Conservation (phyloP, 2,329 filamentous ascomycete species). For the Ascochyta fabae region DNA sequence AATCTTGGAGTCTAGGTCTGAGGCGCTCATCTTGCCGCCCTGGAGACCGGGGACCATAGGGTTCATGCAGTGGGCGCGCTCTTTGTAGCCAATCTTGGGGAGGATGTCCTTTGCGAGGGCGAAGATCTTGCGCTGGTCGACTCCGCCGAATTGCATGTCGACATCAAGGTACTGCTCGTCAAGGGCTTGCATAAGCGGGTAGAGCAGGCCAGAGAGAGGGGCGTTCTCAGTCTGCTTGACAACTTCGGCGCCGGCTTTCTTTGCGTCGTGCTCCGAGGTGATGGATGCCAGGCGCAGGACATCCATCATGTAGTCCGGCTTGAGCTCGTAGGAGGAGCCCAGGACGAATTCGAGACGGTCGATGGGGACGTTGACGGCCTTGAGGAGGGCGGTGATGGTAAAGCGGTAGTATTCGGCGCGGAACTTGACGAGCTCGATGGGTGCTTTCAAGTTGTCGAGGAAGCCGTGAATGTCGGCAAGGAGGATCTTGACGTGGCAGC, state of each 20-base stretch:
- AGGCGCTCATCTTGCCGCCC: constrained; percentile 80
- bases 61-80: constrained; percentile 76
- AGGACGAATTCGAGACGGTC: constrained; percentile 82
- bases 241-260: constrained; percentile 89
- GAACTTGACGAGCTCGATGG: constrained; percentile 83
- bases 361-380: constrained; percentile 78
- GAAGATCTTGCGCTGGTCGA: constrained; percentile 90
- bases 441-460: constrained; percentile 84
- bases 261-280: constrained; percentile 79
- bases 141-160: constrained; percentile 80
- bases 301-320: constrained; percentile 80
- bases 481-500: constrained; percentile 80
- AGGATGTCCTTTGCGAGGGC: constrained; percentile 83
- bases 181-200: constrained; percentile 86
- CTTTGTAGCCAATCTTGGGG: constrained; percentile 83
- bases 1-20: constrained; percentile 82
- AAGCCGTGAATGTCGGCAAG: constrained; percentile 72
- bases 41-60: constrained; percentile 86
- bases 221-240: constrained; percentile 89
- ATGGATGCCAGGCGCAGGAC: constrained; percentile 76
- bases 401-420: constrained; percentile 84
- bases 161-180: constrained; percentile 85
- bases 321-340: constrained; percentile 81
- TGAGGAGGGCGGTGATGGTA: constrained; percentile 75
- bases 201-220: constrained; percentile 75